Base-by-base conservation (phyloP, 1,284 basidiomycete species). In the Sporisorium reilianum region DNA sequence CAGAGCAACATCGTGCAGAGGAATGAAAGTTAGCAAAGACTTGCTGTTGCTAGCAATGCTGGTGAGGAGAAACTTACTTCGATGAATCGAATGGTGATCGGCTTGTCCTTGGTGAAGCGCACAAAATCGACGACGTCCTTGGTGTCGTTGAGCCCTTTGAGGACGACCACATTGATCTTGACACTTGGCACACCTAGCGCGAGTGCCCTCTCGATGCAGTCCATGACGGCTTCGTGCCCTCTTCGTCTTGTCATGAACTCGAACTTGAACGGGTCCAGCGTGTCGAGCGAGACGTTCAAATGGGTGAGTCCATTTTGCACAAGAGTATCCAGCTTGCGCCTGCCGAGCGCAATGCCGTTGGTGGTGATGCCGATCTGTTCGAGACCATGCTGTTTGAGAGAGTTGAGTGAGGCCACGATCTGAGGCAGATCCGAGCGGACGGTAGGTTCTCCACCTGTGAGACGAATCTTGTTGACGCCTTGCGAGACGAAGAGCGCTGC, bases 361-460 rank as follows among this genome's bases (percentile, higher is more conserved):
- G 89, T 91, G 11, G 93, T 95, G 90, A 95, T 93, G 18, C 89
- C 93, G 71, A 95, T 91, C 9, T 92, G 90, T 36, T 89, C 84
- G 11, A 95, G 87, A 5, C 92, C 93, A 70, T 88, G 81, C 28
- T 85, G 64, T 41, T 67, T 70, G 40, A 78, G 72, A 12, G 52
- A 44, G 18, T 64, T 50, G 63, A 83, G 64, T 9, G 69, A 75
- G 52, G 78, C 58, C 49, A 95, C 89, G 62, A 95, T 88, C 34
- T 91, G 89, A 3, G 88, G 86, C 34, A 95, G 87, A n/a, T 90
- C 92, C 81, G 90, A 92, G 49, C 93, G 88, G 36, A 95, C 88
- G 0, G 92, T 95, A 2, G 94, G 93, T 78, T 95, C 93, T 48
- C 93, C 93, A 2, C 94, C 93, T 0, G 93, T 95, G 44, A 95